phyloP scores from a whole-genome alignment of 768 basidiomycete genomes.

The Fistulinella prunicolor region DNA sequence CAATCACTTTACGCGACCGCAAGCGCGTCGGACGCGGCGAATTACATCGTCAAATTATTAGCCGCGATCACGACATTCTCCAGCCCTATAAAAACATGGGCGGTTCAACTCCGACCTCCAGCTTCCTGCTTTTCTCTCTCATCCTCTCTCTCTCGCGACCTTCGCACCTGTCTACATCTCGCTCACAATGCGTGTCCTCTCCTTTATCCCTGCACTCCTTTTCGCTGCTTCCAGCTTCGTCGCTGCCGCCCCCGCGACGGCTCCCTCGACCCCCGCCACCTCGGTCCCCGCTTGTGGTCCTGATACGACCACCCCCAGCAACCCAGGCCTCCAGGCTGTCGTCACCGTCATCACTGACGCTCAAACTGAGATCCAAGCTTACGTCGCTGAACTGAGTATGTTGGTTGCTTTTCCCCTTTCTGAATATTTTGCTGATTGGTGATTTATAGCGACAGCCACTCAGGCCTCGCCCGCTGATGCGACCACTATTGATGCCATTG shows the following conservation, averaged over 20 bases:
- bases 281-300: neutral
- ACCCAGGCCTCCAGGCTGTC: conserved; percentile 1
- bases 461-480: neutral
- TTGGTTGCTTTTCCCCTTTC: rapidly evolving
- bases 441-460: no score
- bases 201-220: conserved; percentile 20
- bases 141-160: neutral
- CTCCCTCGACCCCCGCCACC: neutral
- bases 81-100: conserved; percentile 4
- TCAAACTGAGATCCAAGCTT: no score
- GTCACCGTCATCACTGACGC: neutral
- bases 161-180: conserved; percentile 14
- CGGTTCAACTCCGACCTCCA: neutral
- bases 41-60: neutral
- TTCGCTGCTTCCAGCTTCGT: conserved; percentile 17
- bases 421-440: neutral
- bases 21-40: neutral
- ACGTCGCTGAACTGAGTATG: no score
- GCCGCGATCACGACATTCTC: neutral
- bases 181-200: conserved; percentile 26
- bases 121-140: neutral
- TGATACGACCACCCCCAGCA: neutral
- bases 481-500: neutral
- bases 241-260: conserved; percentile 7
- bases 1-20: neutral